Evolutionary conservation across 129 eudicot species (phyloP).

Genomic region (Flaveria sonorensis): DNA sequence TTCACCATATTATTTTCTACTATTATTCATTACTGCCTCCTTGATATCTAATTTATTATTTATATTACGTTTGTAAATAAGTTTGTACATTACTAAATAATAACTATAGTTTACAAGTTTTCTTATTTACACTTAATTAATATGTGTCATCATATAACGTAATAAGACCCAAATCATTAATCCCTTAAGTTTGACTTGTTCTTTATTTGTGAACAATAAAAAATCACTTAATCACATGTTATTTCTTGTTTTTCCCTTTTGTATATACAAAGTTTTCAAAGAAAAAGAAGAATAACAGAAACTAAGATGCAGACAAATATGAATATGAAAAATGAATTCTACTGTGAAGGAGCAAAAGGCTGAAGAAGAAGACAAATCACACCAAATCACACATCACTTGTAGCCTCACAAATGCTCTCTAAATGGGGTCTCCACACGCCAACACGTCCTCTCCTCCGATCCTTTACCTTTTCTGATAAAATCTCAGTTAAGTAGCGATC

Average conservation of each 20-base stretch:
- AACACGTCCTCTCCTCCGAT: conserved; percentile 72
- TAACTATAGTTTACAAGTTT: not conserved
- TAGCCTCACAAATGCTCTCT: conserved; percentile 82
- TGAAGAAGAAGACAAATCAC: conserved; percentile 8
- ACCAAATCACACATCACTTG: conserved; percentile 27
- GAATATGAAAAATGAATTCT: conserved; percentile 35
- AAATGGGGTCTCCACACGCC: conserved; percentile 94
- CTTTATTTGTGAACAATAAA: not conserved
- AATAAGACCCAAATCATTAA: not conserved
- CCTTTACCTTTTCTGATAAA: conserved; percentile 68
- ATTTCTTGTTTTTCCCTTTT: conserved; percentile 38
- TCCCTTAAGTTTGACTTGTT: not conserved
- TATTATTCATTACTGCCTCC: not conserved
- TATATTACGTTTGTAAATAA: no score
- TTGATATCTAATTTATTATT: no score
- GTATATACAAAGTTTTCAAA: conserved; percentile 28
- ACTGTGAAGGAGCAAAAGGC: not conserved
- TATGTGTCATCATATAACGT: not conserved
- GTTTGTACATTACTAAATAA: no score
- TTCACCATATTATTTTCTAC: not conserved
- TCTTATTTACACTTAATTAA: not conserved
- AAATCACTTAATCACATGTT: conserved; percentile 9
- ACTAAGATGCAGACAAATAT: conserved; percentile 22
- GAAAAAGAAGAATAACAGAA: conserved; percentile 33
- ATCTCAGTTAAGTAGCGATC: conserved; percentile 79